Base-by-base conservation (phyloP, 352 stramenopile genomes). In the Pythium sp. region DNA sequence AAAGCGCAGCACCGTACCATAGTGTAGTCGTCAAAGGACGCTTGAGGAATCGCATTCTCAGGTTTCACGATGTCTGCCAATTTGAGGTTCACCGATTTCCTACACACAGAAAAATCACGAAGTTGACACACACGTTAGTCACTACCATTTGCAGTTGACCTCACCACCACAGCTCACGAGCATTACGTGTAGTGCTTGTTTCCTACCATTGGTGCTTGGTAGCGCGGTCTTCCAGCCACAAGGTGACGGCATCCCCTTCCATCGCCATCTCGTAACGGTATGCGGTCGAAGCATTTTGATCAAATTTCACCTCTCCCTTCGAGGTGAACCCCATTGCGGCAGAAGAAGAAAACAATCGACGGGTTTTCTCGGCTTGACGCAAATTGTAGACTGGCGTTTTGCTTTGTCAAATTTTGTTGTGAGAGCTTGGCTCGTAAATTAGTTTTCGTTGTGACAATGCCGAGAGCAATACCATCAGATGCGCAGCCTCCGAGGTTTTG, bases 21-120 rank as follows among this genome's bases (percentile, higher is more conserved):
- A 30, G 36, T 32, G 57, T 62, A 51, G 20, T 51, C 34, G 34
- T 5, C 34, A 62, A 51, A 47, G 20, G 57, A 62, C 20, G 57
- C 57, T 15, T 51, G n/a, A 14, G 20, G 32, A 11, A 62, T 62
- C n/a, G 20, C 57, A 34, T 62, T n/a, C n/a, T 47, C 20, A 6
- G 3, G 12, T n/a, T n/a, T 51, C 18, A 51, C 18, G 32, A 62
- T 28, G 28, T 36, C 57, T 0, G 26, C 1, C 53, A 58, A 38
- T 14, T n/a, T 58, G 53, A 58, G 53, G 3, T 36, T 20, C 24
- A 6, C 53, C 11, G 28, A 58, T 24, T 58, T 30, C 53, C 53
- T 57, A 20, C 22, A 32, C n/a, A 12, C 49, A 57, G 1, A 32
- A 14, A 15, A 26, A 32, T 24, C 5, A 32, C 49, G 5, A 32